Evolutionary conservation across 805 yeast species (phyloP).

Genomic region (Spathaspora passalidarum): DNA sequence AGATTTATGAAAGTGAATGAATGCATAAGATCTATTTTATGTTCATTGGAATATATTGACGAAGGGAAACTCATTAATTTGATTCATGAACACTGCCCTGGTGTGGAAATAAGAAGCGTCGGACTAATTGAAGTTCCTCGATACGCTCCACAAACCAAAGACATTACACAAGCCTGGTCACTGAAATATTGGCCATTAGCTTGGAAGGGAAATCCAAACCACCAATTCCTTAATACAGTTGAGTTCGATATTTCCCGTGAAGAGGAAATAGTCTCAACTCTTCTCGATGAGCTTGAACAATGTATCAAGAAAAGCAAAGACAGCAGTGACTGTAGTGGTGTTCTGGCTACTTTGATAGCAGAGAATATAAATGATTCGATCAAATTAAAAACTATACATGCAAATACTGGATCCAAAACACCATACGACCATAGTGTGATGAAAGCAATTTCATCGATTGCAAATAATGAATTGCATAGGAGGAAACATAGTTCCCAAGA

Average conservation of each 20-base stretch:
- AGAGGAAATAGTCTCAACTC: conserved; percentile 17
- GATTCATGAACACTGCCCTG: conserved; percentile 3
- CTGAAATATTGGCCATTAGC: conserved; percentile 75
- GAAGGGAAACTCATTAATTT: conserved; percentile 6
- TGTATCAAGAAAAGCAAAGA: background rate
- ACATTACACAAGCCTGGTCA: conserved; percentile 66
- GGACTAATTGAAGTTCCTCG: conserved; percentile 46
- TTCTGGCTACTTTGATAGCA: conserved; percentile 8
- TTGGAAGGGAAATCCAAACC: conserved; percentile 91
- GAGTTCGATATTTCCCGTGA: conserved; percentile 47
- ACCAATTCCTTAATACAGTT: conserved; percentile 61
- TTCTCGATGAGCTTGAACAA: conserved; percentile 9
- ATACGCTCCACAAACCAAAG: conserved; percentile 68
- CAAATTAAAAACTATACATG: conserved; percentile 1
- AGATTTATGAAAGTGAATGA: conserved; percentile 42
- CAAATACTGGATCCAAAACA: conserved; percentile 18
- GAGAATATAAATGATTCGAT: conserved; percentile 1
- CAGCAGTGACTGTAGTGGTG: background rate
- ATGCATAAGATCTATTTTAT: conserved; percentile 41
- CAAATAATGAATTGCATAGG: conserved; percentile 47
- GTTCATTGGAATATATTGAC: conserved; percentile 37
- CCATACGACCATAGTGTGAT: conserved; percentile 76
- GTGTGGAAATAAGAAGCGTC: conserved; percentile 11
- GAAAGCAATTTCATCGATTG: conserved; percentile 64
- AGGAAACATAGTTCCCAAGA: conserved; percentile 20